Percentiles rank a stretch among this genome's conserved stretches.
Conservation (phyloP, 208 protist genomes). For the Leishmania major region DNA sequence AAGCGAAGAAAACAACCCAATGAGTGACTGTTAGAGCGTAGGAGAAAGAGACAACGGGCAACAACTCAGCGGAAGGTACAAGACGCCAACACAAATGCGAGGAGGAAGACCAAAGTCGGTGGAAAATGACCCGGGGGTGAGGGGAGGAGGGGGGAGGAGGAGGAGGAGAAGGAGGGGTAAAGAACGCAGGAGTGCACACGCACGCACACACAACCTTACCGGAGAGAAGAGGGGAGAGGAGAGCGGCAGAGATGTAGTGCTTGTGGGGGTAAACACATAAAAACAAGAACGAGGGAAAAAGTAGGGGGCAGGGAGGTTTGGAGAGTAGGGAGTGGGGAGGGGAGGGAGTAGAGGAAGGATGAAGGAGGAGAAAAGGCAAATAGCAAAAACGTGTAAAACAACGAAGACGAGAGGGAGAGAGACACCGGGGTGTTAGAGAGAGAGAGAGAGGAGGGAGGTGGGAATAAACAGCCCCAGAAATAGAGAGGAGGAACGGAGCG, state of each 20-base stretch:
- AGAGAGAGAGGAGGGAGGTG: not conserved
- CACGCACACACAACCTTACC: not conserved
- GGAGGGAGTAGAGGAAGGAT: not conserved
- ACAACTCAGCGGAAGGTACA: not conserved
- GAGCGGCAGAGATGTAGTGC: not conserved
- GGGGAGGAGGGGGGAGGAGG: not conserved
- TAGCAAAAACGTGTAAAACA: not conserved
- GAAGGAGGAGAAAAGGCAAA: not conserved
- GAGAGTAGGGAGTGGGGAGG: not conserved
- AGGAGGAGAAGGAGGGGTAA: not conserved
- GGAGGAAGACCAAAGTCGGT: not conserved
- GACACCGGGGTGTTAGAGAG: not conserved
- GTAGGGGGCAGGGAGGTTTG: too few species aligned
- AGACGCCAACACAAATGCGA: not conserved
- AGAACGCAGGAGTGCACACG: not conserved
- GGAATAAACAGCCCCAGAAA: not conserved
- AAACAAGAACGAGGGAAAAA: not conserved
- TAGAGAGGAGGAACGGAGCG: conserved; percentile 10
- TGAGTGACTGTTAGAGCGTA: not conserved
- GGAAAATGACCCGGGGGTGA: not conserved
- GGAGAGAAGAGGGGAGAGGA: not conserved
- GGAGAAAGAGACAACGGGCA: not conserved
- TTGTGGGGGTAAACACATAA: not conserved
- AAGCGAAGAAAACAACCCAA: not conserved
- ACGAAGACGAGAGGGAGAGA: not conserved